phyloP scores from a whole-genome alignment of 2,329 filamentous ascomycete species.

The Diaporthe citri region DNA sequence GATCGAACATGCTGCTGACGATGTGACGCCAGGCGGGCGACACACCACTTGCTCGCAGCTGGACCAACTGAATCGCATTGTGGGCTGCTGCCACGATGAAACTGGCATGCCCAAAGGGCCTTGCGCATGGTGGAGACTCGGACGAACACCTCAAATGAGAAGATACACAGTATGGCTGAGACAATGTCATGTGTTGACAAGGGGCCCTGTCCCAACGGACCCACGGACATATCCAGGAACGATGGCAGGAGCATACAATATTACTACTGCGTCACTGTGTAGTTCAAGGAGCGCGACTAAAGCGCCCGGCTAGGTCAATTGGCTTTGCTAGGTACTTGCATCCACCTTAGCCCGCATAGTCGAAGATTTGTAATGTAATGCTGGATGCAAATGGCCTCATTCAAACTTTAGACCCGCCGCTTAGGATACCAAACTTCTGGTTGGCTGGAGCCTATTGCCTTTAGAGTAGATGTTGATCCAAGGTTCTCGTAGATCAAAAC shows the following conservation, averaged over 20 bases:
- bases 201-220: background rate
- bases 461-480: constrained; percentile 13
- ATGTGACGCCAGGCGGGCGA: constrained; percentile 1
- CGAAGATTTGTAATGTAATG: background rate
- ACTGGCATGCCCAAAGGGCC: background rate
- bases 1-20: background rate
- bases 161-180: background rate
- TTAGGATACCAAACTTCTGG: constrained; percentile 20
- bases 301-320: background rate
- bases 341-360: background rate
- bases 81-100: background rate
- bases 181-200: background rate
- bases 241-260: background rate
- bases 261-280: background rate
- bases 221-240: background rate
- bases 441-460: constrained; percentile 20
- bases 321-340: background rate
- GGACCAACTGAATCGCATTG: constrained; percentile 7
- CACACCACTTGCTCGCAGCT: background rate
- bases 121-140: constrained; percentile 12
- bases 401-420: background rate
- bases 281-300: background rate
- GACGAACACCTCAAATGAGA: constrained; percentile 20
- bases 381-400: background rate
- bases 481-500: constrained; percentile 18